Evolutionary conservation across 2,329 filamentous ascomycete genomes (phyloP), one percentile per base, ranked within the genome.

Genomic region (Corynespora cassiicola): DNA sequence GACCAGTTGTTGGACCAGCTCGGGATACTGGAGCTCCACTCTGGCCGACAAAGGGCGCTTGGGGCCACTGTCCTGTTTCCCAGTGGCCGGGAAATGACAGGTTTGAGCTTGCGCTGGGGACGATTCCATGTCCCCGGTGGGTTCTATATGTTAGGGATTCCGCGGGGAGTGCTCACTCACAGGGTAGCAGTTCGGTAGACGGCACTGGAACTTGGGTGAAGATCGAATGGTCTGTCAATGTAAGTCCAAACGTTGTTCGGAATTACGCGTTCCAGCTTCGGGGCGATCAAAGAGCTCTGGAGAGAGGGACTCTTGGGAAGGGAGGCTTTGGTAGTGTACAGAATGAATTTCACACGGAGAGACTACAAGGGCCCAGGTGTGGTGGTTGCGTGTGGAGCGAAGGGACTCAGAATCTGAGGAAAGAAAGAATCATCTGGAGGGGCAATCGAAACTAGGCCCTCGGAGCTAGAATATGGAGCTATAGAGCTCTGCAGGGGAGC

Each of bases 11-110:
- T 54, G 46, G 10, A 56, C 24, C 29, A 45, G 17, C 11, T 45
- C 36, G 8, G 38, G 32, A 6, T 47, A 46, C 33, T 49, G 41
- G 17, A 54, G 31, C 7, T 56, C 51, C 10, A 56, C 42, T 15
- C 49, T 37, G n/a, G 50, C 44, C 7, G 52, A 55, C 28, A 57
- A 31, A 18, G 54, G 54, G 25, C 51, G 31, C 26, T 39, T 55
- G 6, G 46, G 35, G 6, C 25, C 38, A 34, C 19, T 22, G 20
- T 10, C 21, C 23, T 44, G 30, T 11, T 23, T 36, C 7, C 40
- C 36, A 18, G 39, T 36, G 17, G 35, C 30, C 8, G 54, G 54
- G 28, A 57, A 55, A 12, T 46, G 19, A 28, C 49, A 57, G 12
- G 49, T 43, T 19, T 34, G 32, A 14, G 23, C 19, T 26, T 29